Evolutionary conservation across 129 eudicot species (phyloP).

Genomic region (Scalesia atractyloides): DNA sequence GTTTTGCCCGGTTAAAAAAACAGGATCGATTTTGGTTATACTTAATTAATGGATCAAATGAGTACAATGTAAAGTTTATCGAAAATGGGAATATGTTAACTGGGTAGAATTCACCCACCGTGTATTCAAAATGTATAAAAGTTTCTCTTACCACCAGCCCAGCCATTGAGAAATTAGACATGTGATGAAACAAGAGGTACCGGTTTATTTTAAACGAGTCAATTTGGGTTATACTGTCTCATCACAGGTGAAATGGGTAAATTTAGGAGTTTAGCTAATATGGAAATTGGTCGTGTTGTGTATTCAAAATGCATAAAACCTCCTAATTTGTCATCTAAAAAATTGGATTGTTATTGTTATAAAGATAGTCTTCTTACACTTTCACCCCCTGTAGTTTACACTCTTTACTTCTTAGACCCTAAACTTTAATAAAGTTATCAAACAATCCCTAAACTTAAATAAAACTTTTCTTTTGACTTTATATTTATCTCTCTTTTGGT

Average conservation of each 20-base stretch:
- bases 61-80: not conserved
- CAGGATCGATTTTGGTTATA: not conserved
- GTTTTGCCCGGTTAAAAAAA: not conserved
- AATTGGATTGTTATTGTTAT: not conserved
- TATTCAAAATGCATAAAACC: conserved; percentile 2
- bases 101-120: not conserved
- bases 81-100: not conserved
- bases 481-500: too few species aligned
- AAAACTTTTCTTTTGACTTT: too few species aligned
- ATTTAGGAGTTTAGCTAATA: not conserved
- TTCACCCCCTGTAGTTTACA: too few species aligned
- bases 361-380: not conserved
- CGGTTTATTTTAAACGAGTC: not conserved
- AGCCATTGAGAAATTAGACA: not conserved
- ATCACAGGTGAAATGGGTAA: not conserved
- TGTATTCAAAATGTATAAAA: conserved; percentile 1
- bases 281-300: not conserved
- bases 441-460: too few species aligned
- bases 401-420: too few species aligned
- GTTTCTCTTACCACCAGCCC: not conserved
- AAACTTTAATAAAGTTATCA: too few species aligned
- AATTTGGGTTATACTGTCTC: not conserved
- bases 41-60: not conserved
- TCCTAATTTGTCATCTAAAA: not conserved
- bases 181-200: not conserved